Conservation (phyloP, 495 filamentous ascomycete species). For the Chlorociboria aeruginascens region DNA sequence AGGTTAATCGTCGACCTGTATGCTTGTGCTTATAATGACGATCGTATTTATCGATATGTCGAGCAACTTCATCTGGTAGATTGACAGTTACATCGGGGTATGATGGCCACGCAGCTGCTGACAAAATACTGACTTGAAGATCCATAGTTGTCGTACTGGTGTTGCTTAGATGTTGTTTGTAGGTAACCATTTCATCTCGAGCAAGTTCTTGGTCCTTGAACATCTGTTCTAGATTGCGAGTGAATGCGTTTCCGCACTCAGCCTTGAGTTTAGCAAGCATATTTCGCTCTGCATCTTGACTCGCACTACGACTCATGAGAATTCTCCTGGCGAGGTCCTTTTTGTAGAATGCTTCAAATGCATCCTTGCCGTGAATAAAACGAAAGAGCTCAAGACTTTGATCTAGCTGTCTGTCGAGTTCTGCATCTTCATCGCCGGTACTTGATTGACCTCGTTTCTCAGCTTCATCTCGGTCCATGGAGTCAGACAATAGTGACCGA, state of each 20-base stretch:
- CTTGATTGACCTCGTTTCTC: constrained; percentile 41
- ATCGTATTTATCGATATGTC: constrained; percentile 62
- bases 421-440: constrained; percentile 73
- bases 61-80: constrained; percentile 59
- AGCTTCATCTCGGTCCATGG: constrained; percentile 34
- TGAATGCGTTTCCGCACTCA: constrained; percentile 88
- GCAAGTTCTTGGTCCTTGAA: constrained; percentile 95
- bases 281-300: constrained; percentile 85
- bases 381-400: constrained; percentile 87
- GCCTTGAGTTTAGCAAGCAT: constrained; percentile 87
- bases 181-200: constrained; percentile 18
- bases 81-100: constrained; percentile 68
- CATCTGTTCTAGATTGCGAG: constrained; percentile 96
- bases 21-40: constrained; percentile 77
- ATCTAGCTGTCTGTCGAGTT: constrained; percentile 81
- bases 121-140: constrained; percentile 79
- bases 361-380: constrained; percentile 93
- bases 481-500: constrained; percentile 36
- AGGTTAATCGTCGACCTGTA: constrained; percentile 69
- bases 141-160: constrained; percentile 34
- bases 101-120: constrained; percentile 79
- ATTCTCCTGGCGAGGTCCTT: constrained; percentile 83
- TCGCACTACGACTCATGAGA: constrained; percentile 82
- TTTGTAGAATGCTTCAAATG: constrained; percentile 99
- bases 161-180: constrained; percentile 24